Evolutionary conservation across 345 rosid species (phyloP), one percentile per base, ranked within the genome.

Genomic region (Arabidopsis suecica): DNA sequence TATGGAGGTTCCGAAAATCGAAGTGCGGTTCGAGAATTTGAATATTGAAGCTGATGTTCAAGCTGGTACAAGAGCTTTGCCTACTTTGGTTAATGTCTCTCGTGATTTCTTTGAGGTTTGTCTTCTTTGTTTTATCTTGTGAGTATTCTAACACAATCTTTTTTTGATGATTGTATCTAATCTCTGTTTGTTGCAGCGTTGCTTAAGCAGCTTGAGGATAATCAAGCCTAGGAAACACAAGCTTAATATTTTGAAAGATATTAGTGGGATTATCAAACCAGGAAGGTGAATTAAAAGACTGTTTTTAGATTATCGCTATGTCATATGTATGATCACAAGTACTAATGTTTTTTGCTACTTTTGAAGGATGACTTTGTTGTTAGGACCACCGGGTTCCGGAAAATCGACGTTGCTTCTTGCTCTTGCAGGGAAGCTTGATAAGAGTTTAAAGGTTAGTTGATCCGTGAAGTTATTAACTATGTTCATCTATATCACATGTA

Each of bases 331-430:
- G 14, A 12, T 57, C 23, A 60, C 0, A 49, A 25, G 34, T 32
- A 66, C 72, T 60, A 54, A 67, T n/a, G 10, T 73, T 1, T 34
- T 57, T 65, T 70, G 54, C 58, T 36, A 36, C 8, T 54, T 3
- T 49, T 67, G 50, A 41, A 93, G 97, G 93, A 93, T 93, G 98
- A 89, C 98, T 6, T 78, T 93, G 80, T 89, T 93, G 32, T 77
- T 93, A 66, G 98, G 97, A 82, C 97, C 98, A 68, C 98, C 98
- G 0, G 96, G 96, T 44, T 89, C 97, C 0, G 98, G 98, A 7
- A 91, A 91, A 81, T 89, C 98, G 28, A 83, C 94, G 20, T 82
- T 93, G 78, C 94, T 93, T 45, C 77, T 80, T 70, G 93, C 96
- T 77, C 93, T 93, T 3, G 84, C 97, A 0, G 98, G 98, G 61